A percentile compares a stretch with the other conserved stretches of the same genome.
Evolutionary conservation across 108 stramenopile genomes (phyloP).

Genomic region (Aurantiochytrium sp.): DNA sequence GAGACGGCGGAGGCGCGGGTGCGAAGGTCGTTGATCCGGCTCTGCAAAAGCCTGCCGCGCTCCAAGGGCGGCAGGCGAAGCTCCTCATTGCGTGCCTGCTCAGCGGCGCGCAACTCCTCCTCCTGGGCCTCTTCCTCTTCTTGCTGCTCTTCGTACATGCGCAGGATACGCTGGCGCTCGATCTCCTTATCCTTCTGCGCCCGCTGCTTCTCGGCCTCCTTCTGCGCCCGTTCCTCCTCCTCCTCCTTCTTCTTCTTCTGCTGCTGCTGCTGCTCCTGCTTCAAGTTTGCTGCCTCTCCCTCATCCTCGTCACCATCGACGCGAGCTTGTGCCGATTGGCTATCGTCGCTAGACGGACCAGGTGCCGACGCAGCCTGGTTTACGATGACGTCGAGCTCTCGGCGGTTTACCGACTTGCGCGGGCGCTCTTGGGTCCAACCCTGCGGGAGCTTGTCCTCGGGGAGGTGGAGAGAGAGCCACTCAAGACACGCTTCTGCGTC

Average conservation of each 20-base stretch:
- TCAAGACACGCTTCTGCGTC: background rate
- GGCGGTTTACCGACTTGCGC: background rate
- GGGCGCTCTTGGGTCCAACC: background rate
- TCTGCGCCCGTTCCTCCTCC: background rate
- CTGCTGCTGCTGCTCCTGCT: background rate
- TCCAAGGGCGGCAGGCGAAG: background rate
- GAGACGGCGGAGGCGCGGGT: background rate
- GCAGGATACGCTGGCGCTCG: background rate
- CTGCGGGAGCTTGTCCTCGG: background rate
- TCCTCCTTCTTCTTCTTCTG: background rate
- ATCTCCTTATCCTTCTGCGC: background rate
- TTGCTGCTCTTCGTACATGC: background rate
- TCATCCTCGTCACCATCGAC: no score
- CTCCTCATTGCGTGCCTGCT: background rate
- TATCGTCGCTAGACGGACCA: no score
- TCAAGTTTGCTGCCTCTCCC: no score
- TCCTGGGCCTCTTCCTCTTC: background rate
- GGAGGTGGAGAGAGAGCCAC: conserved; percentile 18
- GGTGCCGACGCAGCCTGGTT: background rate
- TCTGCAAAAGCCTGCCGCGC: background rate
- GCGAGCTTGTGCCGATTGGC: no score
- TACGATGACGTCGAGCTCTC: background rate
- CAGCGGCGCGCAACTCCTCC: background rate
- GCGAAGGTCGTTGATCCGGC: background rate
- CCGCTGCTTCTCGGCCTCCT: background rate